These are phyloP conservation scores for Kokia cookei DNA, from an alignment of 441 rosid genomes.

Conservation along the genomic window DNA sequence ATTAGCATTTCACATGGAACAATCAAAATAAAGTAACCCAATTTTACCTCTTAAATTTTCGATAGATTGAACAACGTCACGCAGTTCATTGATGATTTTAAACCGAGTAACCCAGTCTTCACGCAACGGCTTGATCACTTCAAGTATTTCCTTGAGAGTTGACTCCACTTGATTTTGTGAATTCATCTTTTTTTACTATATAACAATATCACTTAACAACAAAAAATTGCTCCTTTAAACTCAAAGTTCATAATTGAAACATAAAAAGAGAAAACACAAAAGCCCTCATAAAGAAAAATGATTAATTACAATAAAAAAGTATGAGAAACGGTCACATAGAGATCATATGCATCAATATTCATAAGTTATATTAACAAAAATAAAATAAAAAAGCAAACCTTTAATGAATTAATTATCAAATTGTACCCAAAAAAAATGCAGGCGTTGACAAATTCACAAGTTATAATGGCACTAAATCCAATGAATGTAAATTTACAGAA, in stretches of 20 bases:
- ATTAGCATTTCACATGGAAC: not conserved
- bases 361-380: not conserved
- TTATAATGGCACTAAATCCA: not conserved
- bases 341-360: not conserved
- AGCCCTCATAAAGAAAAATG: too few relatives aligned
- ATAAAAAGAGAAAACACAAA: too few relatives aligned
- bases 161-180: slow-evolving; percentile 34
- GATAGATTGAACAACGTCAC: slow-evolving; percentile 41
- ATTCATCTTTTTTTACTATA: slow-evolving; percentile 37
- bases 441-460: not conserved
- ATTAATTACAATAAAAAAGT: not conserved
- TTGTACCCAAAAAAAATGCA: not conserved
- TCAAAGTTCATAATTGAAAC: not conserved
- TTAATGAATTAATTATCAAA: not conserved
- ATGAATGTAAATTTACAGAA: not conserved
- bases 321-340: not conserved
- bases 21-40: slow-evolving; percentile 9
- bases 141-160: slow-evolving; percentile 52
- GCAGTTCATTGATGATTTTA: slow-evolving; percentile 49
- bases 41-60: slow-evolving; percentile 68
- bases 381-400: not conserved
- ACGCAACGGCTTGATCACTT: slow-evolving; percentile 46
- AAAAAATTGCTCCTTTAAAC: not conserved
- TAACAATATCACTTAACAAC: not conserved
- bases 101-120: slow-evolving; percentile 47